Evolutionary conservation across 2,329 filamentous ascomycete species (phyloP).

Genomic region (Colletotrichum sp.): DNA sequence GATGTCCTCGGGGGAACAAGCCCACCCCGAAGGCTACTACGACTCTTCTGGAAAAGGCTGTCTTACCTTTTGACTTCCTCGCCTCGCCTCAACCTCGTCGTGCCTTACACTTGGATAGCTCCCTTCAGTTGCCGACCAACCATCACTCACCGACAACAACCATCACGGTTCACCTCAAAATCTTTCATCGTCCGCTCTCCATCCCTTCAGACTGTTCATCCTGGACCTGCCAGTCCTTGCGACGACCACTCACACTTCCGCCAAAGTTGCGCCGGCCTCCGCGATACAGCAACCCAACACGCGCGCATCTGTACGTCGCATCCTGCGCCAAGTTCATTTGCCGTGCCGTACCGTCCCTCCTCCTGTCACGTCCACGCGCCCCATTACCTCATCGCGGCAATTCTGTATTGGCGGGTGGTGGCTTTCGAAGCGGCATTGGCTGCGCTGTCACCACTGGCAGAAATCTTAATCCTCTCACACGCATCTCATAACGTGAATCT

Average conservation of each 20-base stretch:
- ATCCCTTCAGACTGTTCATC: neutral
- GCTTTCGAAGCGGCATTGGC: slow-evolving; percentile 2
- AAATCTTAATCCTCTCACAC: neutral
- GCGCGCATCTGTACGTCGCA: neutral
- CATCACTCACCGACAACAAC: neutral
- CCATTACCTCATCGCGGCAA: neutral
- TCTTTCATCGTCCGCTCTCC: neutral
- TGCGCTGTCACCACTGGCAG: neutral
- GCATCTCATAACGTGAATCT: neutral
- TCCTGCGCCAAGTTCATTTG: neutral
- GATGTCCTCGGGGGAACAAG: neutral
- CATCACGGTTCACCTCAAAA: neutral
- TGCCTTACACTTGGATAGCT: neutral
- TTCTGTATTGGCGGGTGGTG: neutral
- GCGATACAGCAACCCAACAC: neutral
- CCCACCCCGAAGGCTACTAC: neutral
- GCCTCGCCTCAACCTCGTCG: neutral
- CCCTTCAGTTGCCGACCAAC: neutral
- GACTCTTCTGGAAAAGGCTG: neutral
- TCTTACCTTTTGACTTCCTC: neutral
- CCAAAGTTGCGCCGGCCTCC: neutral
- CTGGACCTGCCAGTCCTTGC: neutral
- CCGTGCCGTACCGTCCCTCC: neutral
- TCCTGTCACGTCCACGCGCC: neutral
- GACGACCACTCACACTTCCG: neutral